These are phyloP conservation scores for Papiliotrema laurentii DNA, from an alignment of 1,284 basidiomycete genomes.

Conservation along the genomic window DNA sequence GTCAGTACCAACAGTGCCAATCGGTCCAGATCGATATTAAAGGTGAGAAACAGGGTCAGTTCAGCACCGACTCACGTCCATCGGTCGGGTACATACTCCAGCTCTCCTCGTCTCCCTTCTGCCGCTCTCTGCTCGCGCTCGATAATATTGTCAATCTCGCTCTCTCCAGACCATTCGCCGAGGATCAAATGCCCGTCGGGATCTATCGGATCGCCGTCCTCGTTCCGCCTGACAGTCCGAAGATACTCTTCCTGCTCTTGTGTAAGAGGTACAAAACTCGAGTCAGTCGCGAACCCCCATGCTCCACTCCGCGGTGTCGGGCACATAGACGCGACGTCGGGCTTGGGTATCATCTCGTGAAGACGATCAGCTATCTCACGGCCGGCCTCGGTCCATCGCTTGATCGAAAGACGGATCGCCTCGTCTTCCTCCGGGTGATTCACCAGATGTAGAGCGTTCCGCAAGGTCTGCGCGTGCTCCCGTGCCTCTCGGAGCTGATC, in stretches of 20 bases:
- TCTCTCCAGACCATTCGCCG: constrained; percentile 5
- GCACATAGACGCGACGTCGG: background rate
- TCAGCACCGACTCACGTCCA: no score
- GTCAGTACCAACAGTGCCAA: background rate
- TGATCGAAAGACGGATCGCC: constrained; percentile 20
- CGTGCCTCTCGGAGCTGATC: constrained; percentile 22
- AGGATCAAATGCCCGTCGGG: constrained; percentile 25
- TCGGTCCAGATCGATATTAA: background rate
- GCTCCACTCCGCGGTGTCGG: background rate
- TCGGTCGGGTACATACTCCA: background rate
- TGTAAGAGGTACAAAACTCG: background rate
- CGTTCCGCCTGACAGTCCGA: constrained; percentile 13
- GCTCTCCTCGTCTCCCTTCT: background rate
- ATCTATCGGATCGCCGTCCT: constrained; percentile 27
- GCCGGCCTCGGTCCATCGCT: constrained; percentile 38
- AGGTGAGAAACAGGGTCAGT: no score
- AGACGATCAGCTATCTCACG: constrained; percentile 38
- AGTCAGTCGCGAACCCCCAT: background rate
- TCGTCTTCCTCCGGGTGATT: constrained; percentile 27
- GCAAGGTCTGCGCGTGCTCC: background rate
- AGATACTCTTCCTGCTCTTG: constrained; percentile 17
- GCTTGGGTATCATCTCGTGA: constrained; percentile 24
- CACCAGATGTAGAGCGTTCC: constrained; percentile 17
- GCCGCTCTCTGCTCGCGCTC: background rate
- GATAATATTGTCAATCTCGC: constrained; percentile 5